Conservation (phyloP, 1,284 basidiomycete genomes). For the Ceratobasidium sp. region DNA sequence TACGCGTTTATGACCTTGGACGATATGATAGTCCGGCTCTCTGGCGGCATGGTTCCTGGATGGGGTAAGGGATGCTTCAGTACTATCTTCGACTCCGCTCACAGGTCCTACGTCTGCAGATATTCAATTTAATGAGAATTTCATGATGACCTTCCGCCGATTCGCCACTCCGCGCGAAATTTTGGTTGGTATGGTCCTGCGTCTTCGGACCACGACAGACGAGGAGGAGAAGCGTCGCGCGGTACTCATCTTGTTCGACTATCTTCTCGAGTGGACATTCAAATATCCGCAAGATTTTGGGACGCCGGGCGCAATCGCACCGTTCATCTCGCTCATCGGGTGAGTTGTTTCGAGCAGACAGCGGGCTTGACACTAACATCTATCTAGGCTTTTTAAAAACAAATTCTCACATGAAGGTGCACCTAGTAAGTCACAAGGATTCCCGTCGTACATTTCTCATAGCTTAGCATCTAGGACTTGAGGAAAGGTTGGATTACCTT, state of each 20-base stretch:
- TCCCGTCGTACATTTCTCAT: slow-evolving; percentile 51
- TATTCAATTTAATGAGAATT: slow-evolving; percentile 78
- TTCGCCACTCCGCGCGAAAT: slow-evolving; percentile 80
- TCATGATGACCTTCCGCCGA: slow-evolving; percentile 82
- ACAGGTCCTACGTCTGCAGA: slow-evolving; percentile 62
- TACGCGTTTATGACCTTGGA: slow-evolving; percentile 41
- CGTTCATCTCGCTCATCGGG: slow-evolving; percentile 77
- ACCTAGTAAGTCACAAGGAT: slow-evolving; percentile 71
- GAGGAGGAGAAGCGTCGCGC: slow-evolving; percentile 25
- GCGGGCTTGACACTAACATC: slow-evolving; percentile 69
- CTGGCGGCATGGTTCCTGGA: slow-evolving; percentile 6
- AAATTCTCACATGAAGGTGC: slow-evolving; percentile 68
- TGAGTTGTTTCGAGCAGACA: slow-evolving; percentile 75
- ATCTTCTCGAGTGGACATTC: slow-evolving; percentile 79
- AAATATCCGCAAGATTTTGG: slow-evolving; percentile 81
- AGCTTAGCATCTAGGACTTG: not conserved
- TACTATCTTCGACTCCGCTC: slow-evolving; percentile 39
- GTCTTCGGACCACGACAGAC: slow-evolving; percentile 59
- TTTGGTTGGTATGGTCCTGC: slow-evolving; percentile 84
- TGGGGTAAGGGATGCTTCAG: not conserved
- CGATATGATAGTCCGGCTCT: slow-evolving; percentile 24
- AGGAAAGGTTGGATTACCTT: not conserved
- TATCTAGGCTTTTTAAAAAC: slow-evolving; percentile 74
- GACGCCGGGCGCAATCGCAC: slow-evolving; percentile 76
- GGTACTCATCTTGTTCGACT: slow-evolving; percentile 63